These are phyloP conservation scores for Umbelopsis sp. DNA, from an alignment of 192 early-diverging fungal genomes.

Conservation along the genomic window DNA sequence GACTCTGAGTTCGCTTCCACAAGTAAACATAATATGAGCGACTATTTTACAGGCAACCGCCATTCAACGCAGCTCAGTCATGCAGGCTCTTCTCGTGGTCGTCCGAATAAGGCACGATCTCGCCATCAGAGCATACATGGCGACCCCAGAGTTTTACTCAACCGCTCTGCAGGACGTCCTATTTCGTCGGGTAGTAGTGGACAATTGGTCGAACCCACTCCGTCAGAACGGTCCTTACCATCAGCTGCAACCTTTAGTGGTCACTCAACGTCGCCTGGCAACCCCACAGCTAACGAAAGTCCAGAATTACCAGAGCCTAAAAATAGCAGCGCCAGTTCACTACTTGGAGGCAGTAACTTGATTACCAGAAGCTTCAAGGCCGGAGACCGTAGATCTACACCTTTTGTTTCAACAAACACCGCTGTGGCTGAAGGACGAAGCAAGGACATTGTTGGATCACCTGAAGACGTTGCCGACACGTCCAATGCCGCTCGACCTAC, in stretches of 20 bases:
- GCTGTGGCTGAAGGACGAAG: neutral
- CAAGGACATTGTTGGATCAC: neutral
- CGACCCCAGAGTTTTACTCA: conserved; percentile 19
- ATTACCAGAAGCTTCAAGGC: conserved; percentile 1
- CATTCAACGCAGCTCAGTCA: conserved; percentile 21
- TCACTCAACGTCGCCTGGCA: neutral
- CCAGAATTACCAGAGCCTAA: neutral
- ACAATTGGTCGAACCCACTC: conserved; percentile 10
- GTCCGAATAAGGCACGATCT: conserved; percentile 27
- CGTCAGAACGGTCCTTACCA: neutral
- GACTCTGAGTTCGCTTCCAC: conserved; percentile 36
- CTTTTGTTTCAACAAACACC: neutral
- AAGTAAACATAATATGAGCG: conserved; percentile 6
- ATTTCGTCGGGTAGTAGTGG: conserved; percentile 28
- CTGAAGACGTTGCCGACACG: neutral
- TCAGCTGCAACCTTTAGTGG: neutral
- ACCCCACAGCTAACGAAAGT: neutral
- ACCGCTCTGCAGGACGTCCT: conserved; percentile 19
- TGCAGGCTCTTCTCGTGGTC: conserved; percentile 4
- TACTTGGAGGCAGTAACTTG: neutral
- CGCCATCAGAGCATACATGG: conserved; percentile 40
- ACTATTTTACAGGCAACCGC: conserved; percentile 29
- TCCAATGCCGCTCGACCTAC: neutral
- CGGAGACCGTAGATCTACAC: neutral
- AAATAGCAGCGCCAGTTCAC: conserved; percentile 2